A percentile compares a stretch with the other conserved stretches of the same genome.
phyloP scores from a whole-genome alignment of 345 rosid genomes.

The Syzygium grande region DNA sequence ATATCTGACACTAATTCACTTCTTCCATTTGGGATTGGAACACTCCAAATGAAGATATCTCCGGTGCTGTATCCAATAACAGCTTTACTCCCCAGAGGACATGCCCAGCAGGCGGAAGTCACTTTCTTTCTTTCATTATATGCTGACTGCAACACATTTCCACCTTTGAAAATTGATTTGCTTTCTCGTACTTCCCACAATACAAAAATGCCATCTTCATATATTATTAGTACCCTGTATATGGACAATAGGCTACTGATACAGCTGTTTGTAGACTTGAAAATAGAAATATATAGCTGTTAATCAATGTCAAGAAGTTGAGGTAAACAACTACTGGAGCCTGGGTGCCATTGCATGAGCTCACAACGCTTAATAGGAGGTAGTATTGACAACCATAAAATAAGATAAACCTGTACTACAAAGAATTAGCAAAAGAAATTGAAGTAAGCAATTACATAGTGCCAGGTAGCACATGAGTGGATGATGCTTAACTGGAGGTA shows the following conservation, averaged over 20 bases:
- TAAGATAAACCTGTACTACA: not conserved
- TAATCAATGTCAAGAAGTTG: not conserved
- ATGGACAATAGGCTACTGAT: not conserved
- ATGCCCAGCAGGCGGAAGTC: conserved; percentile 85
- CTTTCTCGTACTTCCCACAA: conserved; percentile 80
- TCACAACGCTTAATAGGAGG: not conserved
- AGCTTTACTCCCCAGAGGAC: conserved; percentile 77
- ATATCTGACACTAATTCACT: conserved; percentile 27
- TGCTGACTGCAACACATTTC: conserved; percentile 36
- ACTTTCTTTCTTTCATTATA: conserved; percentile 58
- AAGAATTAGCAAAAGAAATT: not conserved
- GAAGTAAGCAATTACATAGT: not conserved
- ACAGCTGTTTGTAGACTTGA: not conserved
- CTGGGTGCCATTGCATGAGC: not conserved
- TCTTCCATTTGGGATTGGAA: conserved; percentile 32
- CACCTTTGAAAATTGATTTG: conserved; percentile 49
- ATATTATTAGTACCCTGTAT: conserved; percentile 68
- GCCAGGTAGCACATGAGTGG: not conserved
- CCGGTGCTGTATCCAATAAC: conserved; percentile 79
- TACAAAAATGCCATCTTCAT: conserved; percentile 53
- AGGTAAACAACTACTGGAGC: not conserved
- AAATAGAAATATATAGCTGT: not conserved
- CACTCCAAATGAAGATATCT: conserved; percentile 65
- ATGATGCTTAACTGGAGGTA: not conserved
- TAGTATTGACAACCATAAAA: not conserved